Evolutionary conservation across 2,329 filamentous ascomycete genomes (phyloP).

Genomic region (Cordyceps fumosorosea): DNA sequence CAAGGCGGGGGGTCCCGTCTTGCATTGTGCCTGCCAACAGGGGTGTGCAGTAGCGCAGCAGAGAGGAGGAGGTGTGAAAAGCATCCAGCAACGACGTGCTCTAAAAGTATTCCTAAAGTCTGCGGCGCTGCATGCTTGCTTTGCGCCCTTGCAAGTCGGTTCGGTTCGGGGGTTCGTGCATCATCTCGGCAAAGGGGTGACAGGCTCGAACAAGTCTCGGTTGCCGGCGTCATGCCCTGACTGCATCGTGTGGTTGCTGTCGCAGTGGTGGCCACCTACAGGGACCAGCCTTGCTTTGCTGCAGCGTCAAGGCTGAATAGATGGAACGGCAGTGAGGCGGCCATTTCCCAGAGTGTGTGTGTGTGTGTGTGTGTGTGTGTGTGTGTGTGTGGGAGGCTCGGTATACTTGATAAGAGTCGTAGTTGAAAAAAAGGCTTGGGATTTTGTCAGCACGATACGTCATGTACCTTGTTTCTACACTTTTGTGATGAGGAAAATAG

Average conservation of each 20-base stretch:
- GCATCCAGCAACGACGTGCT: neutral
- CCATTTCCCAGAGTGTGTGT: neutral
- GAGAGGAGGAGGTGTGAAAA: neutral
- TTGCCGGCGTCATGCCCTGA: neutral
- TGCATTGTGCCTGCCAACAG: neutral
- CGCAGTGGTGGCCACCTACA: neutral
- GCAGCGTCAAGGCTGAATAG: neutral
- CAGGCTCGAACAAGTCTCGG: neutral
- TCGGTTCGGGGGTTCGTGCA: too few species aligned
- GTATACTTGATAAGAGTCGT: neutral
- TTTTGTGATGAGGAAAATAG: neutral
- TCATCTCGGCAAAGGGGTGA: too few species aligned
- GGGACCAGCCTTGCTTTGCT: neutral
- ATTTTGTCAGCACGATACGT: neutral
- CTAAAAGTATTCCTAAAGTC: neutral
- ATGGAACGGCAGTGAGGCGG: neutral
- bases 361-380: too few species aligned
- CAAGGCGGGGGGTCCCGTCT: neutral
- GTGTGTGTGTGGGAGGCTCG: too few species aligned
- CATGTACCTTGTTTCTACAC: neutral
- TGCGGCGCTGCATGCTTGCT: neutral
- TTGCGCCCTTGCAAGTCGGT: neutral
- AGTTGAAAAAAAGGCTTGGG: neutral
- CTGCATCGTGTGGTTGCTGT: too few species aligned
- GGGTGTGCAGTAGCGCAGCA: neutral